Evolutionary conservation across 306 rosid species (phyloP).

Genomic region (Prunus mume): DNA sequence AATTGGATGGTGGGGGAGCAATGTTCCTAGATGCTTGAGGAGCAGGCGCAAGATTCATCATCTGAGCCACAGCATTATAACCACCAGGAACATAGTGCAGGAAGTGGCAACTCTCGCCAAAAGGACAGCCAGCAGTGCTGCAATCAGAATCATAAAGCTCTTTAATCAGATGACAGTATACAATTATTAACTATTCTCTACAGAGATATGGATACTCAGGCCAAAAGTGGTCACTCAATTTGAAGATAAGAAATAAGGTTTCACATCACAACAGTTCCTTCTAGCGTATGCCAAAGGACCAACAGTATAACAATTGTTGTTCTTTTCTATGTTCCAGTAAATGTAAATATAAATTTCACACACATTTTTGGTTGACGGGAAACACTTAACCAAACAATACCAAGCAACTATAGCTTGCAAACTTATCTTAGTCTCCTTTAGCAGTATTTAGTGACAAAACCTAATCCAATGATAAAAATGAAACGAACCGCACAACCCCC

Average conservation of each 20-base stretch:
- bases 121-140: constrained; percentile 97
- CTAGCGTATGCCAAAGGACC: background rate
- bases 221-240: background rate
- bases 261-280: background rate
- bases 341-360: background rate
- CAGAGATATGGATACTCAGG: background rate
- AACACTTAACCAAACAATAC: background rate
- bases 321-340: background rate
- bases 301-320: background rate
- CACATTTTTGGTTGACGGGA: background rate
- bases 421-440: background rate
- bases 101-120: constrained; percentile 95
- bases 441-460: background rate
- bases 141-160: constrained; percentile 28
- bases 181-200: background rate
- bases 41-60: constrained; percentile 78
- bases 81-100: constrained; percentile 94
- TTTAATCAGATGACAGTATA: constrained; percentile 28
- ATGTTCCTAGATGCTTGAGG: constrained; percentile 60
- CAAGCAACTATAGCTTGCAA: background rate
- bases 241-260: background rate
- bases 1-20: constrained; percentile 39
- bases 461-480: background rate
- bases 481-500: background rate
- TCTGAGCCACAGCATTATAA: constrained; percentile 83